Evolutionary conservation across 768 basidiomycete species (phyloP).

Genomic region (Kwoniella pini): DNA sequence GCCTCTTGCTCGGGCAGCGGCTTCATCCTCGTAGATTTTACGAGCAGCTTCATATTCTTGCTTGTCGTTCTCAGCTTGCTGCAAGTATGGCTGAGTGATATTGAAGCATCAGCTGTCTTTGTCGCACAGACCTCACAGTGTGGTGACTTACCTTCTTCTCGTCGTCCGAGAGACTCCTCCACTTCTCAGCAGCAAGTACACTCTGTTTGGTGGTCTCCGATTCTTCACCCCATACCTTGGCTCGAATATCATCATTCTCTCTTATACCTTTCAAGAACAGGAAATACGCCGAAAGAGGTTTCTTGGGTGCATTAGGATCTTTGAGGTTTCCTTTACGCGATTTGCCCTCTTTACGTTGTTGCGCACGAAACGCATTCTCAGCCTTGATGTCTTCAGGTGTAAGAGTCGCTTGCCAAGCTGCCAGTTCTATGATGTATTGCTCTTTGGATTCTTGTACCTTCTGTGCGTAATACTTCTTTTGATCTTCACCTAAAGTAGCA

Average conservation of each 20-base stretch:
- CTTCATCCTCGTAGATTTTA: constrained; percentile 75
- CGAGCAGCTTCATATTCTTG: constrained; percentile 86
- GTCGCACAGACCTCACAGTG: no score
- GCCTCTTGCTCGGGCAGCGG: constrained; percentile 43
- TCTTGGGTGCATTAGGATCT: constrained; percentile 95
- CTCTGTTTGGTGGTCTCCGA: constrained; percentile 93
- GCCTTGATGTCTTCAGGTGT: constrained; percentile 93
- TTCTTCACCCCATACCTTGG: constrained; percentile 81
- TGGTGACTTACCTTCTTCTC: constrained; percentile 75
- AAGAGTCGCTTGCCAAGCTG: constrained; percentile 80
- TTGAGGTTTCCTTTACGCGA: constrained; percentile 92
- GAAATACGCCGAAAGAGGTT: constrained; percentile 90
- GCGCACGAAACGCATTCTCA: constrained; percentile 87
- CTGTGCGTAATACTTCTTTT: constrained; percentile 82
- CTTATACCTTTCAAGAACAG: constrained; percentile 91
- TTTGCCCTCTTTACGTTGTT: constrained; percentile 89
- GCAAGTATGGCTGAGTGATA: constrained; percentile 75
- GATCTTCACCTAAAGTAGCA: constrained; percentile 69
- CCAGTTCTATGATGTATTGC: constrained; percentile 74
- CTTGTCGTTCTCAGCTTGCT: constrained; percentile 93
- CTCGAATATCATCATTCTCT: constrained; percentile 71
- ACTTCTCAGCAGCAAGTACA: constrained; percentile 86
- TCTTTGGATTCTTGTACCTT: constrained; percentile 84
- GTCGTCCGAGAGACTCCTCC: constrained; percentile 89
- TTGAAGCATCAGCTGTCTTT: background rate